Evolutionary conservation across 257 asterid genomes (phyloP).

Genomic region (Mentha longifolia): DNA sequence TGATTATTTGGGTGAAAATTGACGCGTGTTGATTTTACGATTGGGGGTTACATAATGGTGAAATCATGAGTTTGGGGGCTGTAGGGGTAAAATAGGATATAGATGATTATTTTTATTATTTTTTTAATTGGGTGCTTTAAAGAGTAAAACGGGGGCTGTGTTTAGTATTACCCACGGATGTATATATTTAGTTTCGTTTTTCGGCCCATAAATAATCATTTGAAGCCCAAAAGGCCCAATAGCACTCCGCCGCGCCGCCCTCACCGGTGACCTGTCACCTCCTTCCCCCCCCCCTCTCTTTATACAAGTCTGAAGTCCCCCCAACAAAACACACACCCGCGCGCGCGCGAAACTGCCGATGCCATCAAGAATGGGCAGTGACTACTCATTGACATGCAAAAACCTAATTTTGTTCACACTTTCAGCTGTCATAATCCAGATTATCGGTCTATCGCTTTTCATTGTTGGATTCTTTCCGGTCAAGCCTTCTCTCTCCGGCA

Average conservation of each 20-base stretch:
- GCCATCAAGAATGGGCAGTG: conserved; percentile 20
- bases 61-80: no score
- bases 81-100: no score
- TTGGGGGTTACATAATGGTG: no score
- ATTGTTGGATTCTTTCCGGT: conserved; percentile 80
- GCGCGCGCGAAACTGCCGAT: background rate
- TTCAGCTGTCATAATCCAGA: conserved; percentile 64
- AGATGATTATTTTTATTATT: no score
- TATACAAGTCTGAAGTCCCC: background rate
- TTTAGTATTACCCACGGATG: no score
- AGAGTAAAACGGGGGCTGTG: no score
- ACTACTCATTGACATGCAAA: conserved; percentile 57
- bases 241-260: background rate
- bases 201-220: background rate
- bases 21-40: no score
- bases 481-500: conserved; percentile 79
- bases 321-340: background rate
- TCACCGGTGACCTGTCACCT: background rate
- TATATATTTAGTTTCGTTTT: no score
- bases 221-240: background rate
- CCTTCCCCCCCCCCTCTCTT: background rate
- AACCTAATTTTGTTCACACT: conserved; percentile 54
- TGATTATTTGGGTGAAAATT: no score
- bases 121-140: no score
- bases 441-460: conserved; percentile 69